Evolutionary conservation across 2,329 filamentous ascomycete genomes (phyloP).

Genomic region (Penicillium brasilianum): DNA sequence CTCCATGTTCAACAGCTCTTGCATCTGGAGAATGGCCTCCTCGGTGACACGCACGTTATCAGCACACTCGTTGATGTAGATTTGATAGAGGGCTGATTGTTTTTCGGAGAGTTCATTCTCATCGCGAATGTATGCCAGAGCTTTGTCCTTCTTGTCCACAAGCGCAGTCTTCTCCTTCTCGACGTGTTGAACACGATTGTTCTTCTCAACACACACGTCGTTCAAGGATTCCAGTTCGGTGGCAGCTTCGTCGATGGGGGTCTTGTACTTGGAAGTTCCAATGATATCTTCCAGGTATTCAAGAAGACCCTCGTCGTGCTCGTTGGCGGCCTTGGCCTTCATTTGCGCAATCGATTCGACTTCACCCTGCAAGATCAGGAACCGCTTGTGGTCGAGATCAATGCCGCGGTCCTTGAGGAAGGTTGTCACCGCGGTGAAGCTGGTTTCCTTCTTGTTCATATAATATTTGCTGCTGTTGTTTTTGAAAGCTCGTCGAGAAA

Average conservation of each 20-base stretch:
- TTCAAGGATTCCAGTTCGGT: slow-evolving; percentile 89
- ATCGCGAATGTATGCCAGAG: slow-evolving; percentile 82
- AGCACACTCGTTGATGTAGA: slow-evolving; percentile 84
- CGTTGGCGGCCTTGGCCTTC: slow-evolving; percentile 93
- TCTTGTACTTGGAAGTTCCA: slow-evolving; percentile 97
- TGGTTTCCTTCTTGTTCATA: slow-evolving; percentile 87
- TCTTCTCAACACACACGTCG: slow-evolving; percentile 94
- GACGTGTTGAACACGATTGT: slow-evolving; percentile 91
- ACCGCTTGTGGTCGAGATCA: slow-evolving; percentile 96
- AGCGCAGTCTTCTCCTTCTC: slow-evolving; percentile 94
- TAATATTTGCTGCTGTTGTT: slow-evolving; percentile 99
- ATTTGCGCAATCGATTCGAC: slow-evolving; percentile 99
- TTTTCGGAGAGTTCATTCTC: slow-evolving; percentile 92
- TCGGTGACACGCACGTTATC: slow-evolving; percentile 88
- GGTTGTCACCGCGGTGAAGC: slow-evolving; percentile 88
- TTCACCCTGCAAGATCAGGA: slow-evolving; percentile 95
- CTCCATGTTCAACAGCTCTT: slow-evolving; percentile 82
- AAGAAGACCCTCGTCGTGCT: slow-evolving; percentile 93
- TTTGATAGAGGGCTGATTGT: slow-evolving; percentile 88
- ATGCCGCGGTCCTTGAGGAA: slow-evolving; percentile 86
- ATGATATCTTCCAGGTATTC: slow-evolving; percentile 99
- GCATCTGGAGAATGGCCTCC: slow-evolving; percentile 89
- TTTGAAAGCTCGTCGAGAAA: slow-evolving; percentile 92
- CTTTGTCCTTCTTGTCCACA: slow-evolving; percentile 96
- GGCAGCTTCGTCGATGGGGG: slow-evolving; percentile 92